phyloP scores from a whole-genome alignment of 2,329 filamentous ascomycete species.

The Arthrobotrys pseudoclavata region DNA sequence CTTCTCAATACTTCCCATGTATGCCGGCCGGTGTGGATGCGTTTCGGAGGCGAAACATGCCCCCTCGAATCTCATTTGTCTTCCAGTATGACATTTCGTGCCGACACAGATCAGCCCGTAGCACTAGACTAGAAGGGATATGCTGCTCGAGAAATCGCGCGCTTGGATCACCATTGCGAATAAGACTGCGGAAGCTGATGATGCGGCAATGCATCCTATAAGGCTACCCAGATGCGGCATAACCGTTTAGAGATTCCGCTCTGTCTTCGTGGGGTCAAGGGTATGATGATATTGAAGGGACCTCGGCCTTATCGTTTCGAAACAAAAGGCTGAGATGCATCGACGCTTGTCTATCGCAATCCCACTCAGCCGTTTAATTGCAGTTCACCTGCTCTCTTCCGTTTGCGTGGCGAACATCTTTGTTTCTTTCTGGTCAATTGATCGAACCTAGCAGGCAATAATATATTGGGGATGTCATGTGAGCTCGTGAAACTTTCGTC shows the following conservation, averaged over 20 bases:
- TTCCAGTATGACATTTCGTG: slow-evolving; percentile 59
- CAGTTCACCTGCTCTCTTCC: slow-evolving; percentile 37
- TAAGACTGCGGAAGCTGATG: slow-evolving; percentile 40
- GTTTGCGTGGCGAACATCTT: slow-evolving; percentile 25
- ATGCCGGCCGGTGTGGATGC: slow-evolving; percentile 46
- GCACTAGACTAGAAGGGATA: slow-evolving; percentile 53
- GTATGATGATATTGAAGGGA: slow-evolving; percentile 51
- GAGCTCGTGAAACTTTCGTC: slow-evolving; percentile 53
- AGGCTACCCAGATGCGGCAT: slow-evolving; percentile 52
- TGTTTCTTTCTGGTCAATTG: slow-evolving; percentile 26
- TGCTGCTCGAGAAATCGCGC: slow-evolving; percentile 54
- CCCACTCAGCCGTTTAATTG: slow-evolving; percentile 58
- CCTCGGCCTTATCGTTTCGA: slow-evolving; percentile 55
- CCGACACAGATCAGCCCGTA: slow-evolving; percentile 59
- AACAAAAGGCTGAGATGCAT: slow-evolving; percentile 51
- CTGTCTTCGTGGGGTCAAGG: slow-evolving; percentile 33
- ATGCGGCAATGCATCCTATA: slow-evolving; percentile 57
- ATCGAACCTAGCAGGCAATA: slow-evolving; percentile 48
- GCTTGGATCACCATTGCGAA: slow-evolving; percentile 56
- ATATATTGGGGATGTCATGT: slow-evolving; percentile 57
- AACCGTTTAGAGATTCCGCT: slow-evolving; percentile 39
- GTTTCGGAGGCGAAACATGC: slow-evolving; percentile 59
- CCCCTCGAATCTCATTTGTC: slow-evolving; percentile 60
- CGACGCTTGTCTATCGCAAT: slow-evolving; percentile 47
- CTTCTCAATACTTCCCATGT: slow-evolving; percentile 51